phyloP scores from a whole-genome alignment of 2,329 filamentous ascomycete genomes.

The Bipolaris bicolor region DNA sequence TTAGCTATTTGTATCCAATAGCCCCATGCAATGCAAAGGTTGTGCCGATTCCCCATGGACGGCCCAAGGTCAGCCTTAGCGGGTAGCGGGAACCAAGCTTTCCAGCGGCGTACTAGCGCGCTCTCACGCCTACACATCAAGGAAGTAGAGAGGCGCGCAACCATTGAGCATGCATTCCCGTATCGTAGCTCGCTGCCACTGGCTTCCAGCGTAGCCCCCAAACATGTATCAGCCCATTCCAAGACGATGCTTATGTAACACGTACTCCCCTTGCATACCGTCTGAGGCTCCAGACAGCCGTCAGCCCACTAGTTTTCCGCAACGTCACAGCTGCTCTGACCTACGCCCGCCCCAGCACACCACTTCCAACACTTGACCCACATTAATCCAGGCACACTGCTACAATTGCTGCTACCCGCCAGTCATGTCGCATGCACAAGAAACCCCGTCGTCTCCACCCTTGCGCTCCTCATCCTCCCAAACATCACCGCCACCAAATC shows the following conservation, averaged over 20 bases:
- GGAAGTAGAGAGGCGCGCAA: slow-evolving; percentile 21
- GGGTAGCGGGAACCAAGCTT: slow-evolving; percentile 41
- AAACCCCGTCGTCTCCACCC: slow-evolving; percentile 23
- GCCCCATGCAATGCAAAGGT: background rate
- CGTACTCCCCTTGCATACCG: slow-evolving; percentile 4
- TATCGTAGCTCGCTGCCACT: slow-evolving; percentile 2
- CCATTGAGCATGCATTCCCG: slow-evolving; percentile 15
- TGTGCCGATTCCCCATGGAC: background rate
- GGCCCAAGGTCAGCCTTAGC: slow-evolving; percentile 14
- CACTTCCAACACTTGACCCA: slow-evolving; percentile 33
- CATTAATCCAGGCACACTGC: slow-evolving; percentile 25
- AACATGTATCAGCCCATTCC: background rate
- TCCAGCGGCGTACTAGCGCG: slow-evolving; percentile 32
- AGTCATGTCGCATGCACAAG: slow-evolving; percentile 39
- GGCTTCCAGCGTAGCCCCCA: background rate
- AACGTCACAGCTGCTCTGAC: slow-evolving; percentile 35
- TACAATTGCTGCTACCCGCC: slow-evolving; percentile 10
- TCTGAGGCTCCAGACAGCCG: slow-evolving; percentile 20
- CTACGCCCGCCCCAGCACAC: slow-evolving; percentile 21
- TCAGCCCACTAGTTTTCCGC: slow-evolving; percentile 35
- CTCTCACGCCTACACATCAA: slow-evolving; percentile 13
- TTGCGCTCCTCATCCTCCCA: slow-evolving; percentile 17
- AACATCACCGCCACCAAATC: slow-evolving; percentile 15
- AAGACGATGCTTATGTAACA: slow-evolving; percentile 15
- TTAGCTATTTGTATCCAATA: background rate